Evolutionary conservation across 352 stramenopile species (phyloP).

Genomic region (Globisporangium uncinulatum): DNA sequence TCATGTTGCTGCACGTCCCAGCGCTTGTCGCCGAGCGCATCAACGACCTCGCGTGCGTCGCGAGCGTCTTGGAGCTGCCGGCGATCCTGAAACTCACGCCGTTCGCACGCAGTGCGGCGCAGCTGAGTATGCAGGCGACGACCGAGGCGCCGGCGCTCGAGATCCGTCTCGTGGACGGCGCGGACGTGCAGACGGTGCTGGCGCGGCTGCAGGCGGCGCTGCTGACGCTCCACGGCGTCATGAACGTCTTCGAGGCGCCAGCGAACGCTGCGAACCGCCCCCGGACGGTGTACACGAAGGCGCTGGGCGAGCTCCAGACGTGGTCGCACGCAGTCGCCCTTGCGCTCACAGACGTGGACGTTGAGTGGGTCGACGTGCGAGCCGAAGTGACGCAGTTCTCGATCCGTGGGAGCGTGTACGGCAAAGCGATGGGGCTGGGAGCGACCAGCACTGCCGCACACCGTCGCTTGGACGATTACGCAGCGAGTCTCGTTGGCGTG

Average conservation of each 20-base stretch:
- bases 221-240: conserved; percentile 34
- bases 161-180: conserved; percentile 38
- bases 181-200: conserved; percentile 17
- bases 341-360: conserved; percentile 31
- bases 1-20: conserved; percentile 57
- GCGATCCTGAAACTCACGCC: conserved; percentile 71
- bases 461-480: conserved; percentile 46
- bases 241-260: conserved; percentile 34
- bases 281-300: conserved; percentile 43
- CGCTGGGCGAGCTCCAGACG: conserved; percentile 40
- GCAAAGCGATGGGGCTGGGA: conserved; percentile 7
- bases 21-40: conserved; percentile 33
- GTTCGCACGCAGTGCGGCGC: conserved; percentile 47
- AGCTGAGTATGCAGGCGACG: conserved; percentile 11
- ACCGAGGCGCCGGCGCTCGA: conserved; percentile 35
- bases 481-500: conserved; percentile 48
- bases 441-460: conserved; percentile 17
- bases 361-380: conserved; percentile 62
- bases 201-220: conserved; percentile 18
- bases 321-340: conserved; percentile 58
- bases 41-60: conserved; percentile 38
- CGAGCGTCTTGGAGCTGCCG: conserved; percentile 43
- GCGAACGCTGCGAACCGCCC: conserved; percentile 17
- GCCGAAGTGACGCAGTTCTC: conserved; percentile 28
- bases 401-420: conserved; percentile 17